Base-by-base conservation (phyloP, 2,329 filamentous ascomycete genomes). In the Fusarium tupiense region DNA sequence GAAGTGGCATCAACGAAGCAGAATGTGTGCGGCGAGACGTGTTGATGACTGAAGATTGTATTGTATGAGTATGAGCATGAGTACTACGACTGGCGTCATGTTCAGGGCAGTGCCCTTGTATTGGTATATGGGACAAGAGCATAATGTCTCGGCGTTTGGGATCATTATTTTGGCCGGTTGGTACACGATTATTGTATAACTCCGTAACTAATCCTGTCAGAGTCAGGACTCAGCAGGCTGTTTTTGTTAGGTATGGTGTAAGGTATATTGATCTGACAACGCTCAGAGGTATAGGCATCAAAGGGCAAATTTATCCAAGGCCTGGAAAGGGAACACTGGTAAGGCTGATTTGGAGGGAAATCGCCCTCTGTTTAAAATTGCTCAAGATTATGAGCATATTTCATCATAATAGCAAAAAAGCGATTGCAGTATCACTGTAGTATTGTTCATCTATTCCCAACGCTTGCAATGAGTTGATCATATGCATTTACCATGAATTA, bases 1-100 rank as follows among this genome's bases (percentile, higher is more conserved):
- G 69, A 76, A 73, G 73, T 73, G 76, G 77, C 69, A 75, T 68
- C 62, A 76, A 54, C 31, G 60, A 61, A 61, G 56, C 64, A 69
- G 69, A 62, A 60, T 40, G 63, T 63, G 72, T 72, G 64, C 47
- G 52, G 62, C 53, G 67, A 66, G 75, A 64, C 60, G 72, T 75
- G 71, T 53, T 74, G 72, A 77, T 41, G 70, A 37, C 57, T 38
- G 58, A 56, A 73, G 66, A 63, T 61, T 64, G 64, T 63, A 72
- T 54, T 61, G 60, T 64, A 64, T 24, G 69, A 70, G 67, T 61
- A 63, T 53, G 40, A 66, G 64, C 37, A 67, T 35, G 53, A 59
- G 49, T 67, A 40, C 49, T 2, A 71, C 46, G 52, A 58, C 56
- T 31, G 71, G 67, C 67, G 67, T 59, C 29, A 16, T 54, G 50